phyloP scores from a whole-genome alignment of 2,329 filamentous ascomycete species.

The Fusarium subtropicale region DNA sequence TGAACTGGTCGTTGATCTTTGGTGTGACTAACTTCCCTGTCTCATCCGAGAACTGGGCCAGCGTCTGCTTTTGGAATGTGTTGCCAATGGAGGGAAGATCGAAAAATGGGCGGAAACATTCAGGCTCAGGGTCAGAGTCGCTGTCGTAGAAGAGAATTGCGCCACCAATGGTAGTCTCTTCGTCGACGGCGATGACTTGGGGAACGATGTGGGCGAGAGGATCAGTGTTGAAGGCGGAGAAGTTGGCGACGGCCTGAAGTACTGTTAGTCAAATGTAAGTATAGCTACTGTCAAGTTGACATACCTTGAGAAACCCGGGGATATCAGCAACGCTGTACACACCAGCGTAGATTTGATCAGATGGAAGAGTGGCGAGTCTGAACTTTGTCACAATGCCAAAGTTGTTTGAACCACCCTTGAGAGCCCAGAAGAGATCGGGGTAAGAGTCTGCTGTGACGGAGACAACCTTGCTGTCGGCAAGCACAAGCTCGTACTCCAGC shows the following conservation, averaged over 20 bases:
- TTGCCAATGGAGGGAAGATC: constrained; percentile 22
- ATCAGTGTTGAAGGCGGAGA: constrained; percentile 32
- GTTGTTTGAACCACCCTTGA: constrained; percentile 53
- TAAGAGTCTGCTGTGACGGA: constrained; percentile 53
- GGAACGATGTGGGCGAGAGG: constrained; percentile 33
- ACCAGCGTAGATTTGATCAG: constrained; percentile 23
- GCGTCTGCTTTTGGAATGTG: constrained; percentile 23
- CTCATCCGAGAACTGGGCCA: constrained; percentile 23
- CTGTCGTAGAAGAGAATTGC: constrained; percentile 36
- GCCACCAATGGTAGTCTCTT: constrained; percentile 23
- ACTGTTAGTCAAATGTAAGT: neutral
- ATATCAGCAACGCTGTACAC: constrained; percentile 27
- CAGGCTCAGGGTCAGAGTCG: constrained; percentile 19
- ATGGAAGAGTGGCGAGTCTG: constrained; percentile 44
- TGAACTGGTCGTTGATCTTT: constrained; percentile 34
- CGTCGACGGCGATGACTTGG: constrained; percentile 26
- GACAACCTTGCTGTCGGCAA: constrained; percentile 54
- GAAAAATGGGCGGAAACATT: constrained; percentile 32
- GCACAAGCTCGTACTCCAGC: constrained; percentile 56
- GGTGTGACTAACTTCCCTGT: constrained; percentile 23
- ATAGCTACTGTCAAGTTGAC: accelerated
- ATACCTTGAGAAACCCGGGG: constrained; percentile 18
- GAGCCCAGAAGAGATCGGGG: constrained; percentile 51
- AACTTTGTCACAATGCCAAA: constrained; percentile 54
- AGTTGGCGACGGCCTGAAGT: constrained; percentile 26